A percentile compares a stretch with the other conserved stretches of the same genome.
These are phyloP conservation scores for Trichoderma virens DNA, from an alignment of 495 filamentous ascomycete genomes.

Conservation along the genomic window DNA sequence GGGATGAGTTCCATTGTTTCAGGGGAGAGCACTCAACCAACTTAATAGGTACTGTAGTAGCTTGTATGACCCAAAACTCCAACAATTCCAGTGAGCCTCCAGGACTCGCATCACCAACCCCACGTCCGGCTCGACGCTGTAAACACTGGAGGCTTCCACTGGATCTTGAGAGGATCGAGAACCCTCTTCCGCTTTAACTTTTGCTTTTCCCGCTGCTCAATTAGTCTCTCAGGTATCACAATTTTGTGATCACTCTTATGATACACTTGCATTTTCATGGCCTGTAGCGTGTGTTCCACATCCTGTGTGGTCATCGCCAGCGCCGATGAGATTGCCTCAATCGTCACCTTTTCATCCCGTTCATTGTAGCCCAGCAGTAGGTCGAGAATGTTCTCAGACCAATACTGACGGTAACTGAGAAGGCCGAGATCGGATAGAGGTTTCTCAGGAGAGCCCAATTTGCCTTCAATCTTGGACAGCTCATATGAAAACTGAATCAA, in stretches of 20 bases:
- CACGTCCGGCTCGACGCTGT: conserved; percentile 82
- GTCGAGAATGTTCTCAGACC: conserved; percentile 89
- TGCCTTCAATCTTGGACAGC: conserved; percentile 87
- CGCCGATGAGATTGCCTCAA: conserved; percentile 69
- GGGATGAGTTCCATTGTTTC: too few species aligned
- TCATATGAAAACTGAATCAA: conserved; percentile 98
- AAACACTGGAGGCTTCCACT: conserved; percentile 96
- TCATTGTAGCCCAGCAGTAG: conserved; percentile 58
- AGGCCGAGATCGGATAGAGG: conserved; percentile 89
- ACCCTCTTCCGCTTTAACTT: conserved; percentile 62
- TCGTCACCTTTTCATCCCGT: conserved; percentile 59
- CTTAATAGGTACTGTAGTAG: too few species aligned
- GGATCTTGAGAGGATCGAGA: conserved; percentile 69
- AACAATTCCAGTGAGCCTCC: too few species aligned
- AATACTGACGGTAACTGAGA: conserved; percentile 89
- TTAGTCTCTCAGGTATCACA: conserved; percentile 62
- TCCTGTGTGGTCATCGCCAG: conserved; percentile 93
- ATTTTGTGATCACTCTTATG: conserved; percentile 93
- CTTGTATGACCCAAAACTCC: too few species aligned
- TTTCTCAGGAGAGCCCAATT: conserved; percentile 92
- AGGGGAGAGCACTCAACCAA: too few species aligned
- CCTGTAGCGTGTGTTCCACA: conserved; percentile 86
- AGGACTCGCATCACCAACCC: conserved; percentile 86
- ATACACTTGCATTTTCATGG: conserved; percentile 88
- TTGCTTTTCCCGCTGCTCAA: conserved; percentile 65